Conservation (phyloP, 2,329 filamentous ascomycete species). For the Penicillium sp. region DNA sequence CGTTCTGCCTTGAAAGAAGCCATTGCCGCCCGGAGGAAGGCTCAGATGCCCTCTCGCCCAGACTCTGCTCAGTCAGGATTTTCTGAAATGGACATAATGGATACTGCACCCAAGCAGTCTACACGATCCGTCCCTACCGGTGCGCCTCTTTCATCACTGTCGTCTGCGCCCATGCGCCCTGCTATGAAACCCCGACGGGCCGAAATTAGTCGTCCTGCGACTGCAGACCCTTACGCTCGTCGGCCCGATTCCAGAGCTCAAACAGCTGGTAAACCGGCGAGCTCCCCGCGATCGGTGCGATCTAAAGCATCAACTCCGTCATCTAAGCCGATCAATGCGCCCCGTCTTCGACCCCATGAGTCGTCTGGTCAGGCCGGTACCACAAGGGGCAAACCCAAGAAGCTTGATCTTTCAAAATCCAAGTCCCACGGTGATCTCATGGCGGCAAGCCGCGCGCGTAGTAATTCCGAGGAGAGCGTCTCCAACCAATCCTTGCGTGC, state of each 20-base stretch:
- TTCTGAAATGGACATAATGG: conserved; percentile 40
- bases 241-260: conserved; percentile 43
- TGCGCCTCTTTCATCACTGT: conserved; percentile 45
- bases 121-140: conserved; percentile 38
- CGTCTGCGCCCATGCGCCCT: conserved; percentile 59
- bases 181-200: conserved; percentile 36
- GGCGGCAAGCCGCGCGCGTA: conserved; percentile 29
- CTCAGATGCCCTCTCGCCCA: conserved; percentile 53
- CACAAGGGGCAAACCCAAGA: conserved; percentile 34
- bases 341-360: conserved; percentile 36
- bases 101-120: conserved; percentile 34
- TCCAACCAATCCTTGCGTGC: conserved; percentile 8
- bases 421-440: conserved; percentile 27
- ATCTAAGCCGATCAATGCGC: conserved; percentile 27
- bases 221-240: conserved; percentile 34
- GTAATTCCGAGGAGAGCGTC: conserved; percentile 24
- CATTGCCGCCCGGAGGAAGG: conserved; percentile 77
- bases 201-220: conserved; percentile 38
- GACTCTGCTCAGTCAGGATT: conserved; percentile 57
- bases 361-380: conserved; percentile 25
- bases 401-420: conserved; percentile 32
- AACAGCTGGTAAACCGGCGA: conserved; percentile 13
- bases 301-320: conserved; percentile 34
- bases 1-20: conserved; percentile 69
- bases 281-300: conserved; percentile 25